Evolutionary conservation across 306 rosid genomes (phyloP).

Genomic region (Ammopiptanthus mongolicus): DNA sequence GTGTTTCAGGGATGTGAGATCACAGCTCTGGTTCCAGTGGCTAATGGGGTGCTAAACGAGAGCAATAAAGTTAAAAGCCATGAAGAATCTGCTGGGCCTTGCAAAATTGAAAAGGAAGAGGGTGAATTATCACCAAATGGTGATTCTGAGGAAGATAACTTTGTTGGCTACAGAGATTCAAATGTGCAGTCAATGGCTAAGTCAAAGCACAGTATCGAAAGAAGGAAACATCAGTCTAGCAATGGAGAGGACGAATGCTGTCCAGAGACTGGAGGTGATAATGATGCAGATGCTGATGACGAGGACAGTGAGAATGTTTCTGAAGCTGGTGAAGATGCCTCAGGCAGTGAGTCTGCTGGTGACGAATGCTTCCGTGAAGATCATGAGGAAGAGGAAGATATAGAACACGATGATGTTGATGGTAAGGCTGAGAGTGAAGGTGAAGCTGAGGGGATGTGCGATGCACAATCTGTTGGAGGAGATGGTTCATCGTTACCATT

Average conservation of each 20-base stretch:
- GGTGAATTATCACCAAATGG: slow-evolving; percentile 92
- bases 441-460: slow-evolving; percentile 81
- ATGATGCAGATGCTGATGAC: slow-evolving; percentile 89
- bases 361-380: slow-evolving; percentile 85
- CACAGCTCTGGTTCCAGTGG: slow-evolving; percentile 31
- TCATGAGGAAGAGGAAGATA: slow-evolving; percentile 74
- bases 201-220: slow-evolving; percentile 40
- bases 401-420: slow-evolving; percentile 69
- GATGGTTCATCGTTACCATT: slow-evolving; percentile 57
- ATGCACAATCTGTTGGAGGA: slow-evolving; percentile 59
- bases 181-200: slow-evolving; percentile 34
- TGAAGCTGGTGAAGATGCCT: slow-evolving; percentile 85
- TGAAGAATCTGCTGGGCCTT: slow-evolving; percentile 58
- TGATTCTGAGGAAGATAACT: slow-evolving; percentile 86
- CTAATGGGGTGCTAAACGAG: slow-evolving; percentile 51
- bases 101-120: slow-evolving; percentile 87
- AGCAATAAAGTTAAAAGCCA: slow-evolving; percentile 44
- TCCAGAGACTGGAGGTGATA: slow-evolving; percentile 62
- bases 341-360: slow-evolving; percentile 91
- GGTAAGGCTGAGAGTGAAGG: slow-evolving; percentile 98
- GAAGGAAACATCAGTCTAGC: slow-evolving; percentile 52
- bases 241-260: slow-evolving; percentile 46
- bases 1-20: slow-evolving; percentile 56
- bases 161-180: slow-evolving; percentile 53
- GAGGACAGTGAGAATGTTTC: slow-evolving; percentile 92